Evolutionary conservation across 2,329 filamentous ascomycete species (phyloP).

Genomic region (Diplodia scrobiculata): DNA sequence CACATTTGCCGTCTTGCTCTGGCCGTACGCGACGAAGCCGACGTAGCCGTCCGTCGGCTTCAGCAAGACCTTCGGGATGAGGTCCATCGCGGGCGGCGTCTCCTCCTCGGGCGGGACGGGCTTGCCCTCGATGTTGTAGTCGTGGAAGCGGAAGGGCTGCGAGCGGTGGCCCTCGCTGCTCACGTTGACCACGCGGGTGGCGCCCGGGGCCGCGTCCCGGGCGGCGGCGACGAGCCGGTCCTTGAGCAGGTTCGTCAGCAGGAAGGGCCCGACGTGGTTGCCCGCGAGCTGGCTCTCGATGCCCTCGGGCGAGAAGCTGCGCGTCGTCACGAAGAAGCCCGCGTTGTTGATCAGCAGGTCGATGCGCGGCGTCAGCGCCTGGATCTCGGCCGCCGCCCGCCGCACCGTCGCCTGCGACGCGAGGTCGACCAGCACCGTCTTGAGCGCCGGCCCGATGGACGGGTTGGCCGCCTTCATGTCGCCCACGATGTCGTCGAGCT

Average conservation of each 20-base stretch:
- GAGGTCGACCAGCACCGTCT: slow-evolving; percentile 43
- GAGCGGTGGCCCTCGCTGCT: slow-evolving; percentile 33
- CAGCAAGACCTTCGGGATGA: background rate
- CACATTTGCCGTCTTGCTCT: slow-evolving; percentile 37
- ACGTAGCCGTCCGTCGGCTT: slow-evolving; percentile 21
- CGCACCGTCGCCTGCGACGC: slow-evolving; percentile 41
- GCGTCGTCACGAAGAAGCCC: slow-evolving; percentile 39
- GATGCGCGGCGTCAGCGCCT: slow-evolving; percentile 39
- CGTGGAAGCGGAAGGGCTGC: slow-evolving; percentile 31
- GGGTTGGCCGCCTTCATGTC: slow-evolving; percentile 42
- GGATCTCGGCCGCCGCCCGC: slow-evolving; percentile 41
- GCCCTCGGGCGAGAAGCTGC: slow-evolving; percentile 43
- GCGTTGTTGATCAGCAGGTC: slow-evolving; percentile 51
- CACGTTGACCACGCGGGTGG: slow-evolving; percentile 38
- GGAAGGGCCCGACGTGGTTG: slow-evolving; percentile 51
- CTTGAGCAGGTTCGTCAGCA: slow-evolving; percentile 50
- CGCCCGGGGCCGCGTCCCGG: slow-evolving; percentile 26
- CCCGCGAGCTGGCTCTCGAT: slow-evolving; percentile 52
- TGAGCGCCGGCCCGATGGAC: slow-evolving; percentile 35
- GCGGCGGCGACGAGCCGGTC: slow-evolving; percentile 45
- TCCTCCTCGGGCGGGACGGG: background rate
- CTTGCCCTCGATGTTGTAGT: slow-evolving; percentile 32
- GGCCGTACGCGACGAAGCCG: slow-evolving; percentile 32
- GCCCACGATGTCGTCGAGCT: slow-evolving; percentile 46
- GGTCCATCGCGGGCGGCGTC: background rate